phyloP scores from a whole-genome alignment of 1,284 basidiomycete species.

The Trichosporon faecale region DNA sequence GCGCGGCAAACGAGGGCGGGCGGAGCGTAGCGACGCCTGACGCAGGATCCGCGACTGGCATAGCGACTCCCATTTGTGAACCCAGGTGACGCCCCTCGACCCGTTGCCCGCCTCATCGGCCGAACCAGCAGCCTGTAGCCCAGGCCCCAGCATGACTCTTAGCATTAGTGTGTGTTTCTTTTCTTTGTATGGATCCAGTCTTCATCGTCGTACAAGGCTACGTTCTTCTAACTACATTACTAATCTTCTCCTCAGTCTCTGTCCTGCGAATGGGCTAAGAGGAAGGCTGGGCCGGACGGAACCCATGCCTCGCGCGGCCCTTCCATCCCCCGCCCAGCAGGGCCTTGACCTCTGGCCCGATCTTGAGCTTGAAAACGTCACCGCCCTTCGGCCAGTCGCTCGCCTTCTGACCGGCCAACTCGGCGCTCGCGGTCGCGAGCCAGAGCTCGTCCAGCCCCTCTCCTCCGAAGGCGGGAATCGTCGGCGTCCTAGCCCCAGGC shows the following conservation, averaged over 20 bases:
- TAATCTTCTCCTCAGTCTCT: no score
- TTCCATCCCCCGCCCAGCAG: constrained; percentile 28
- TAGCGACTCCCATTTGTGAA: no score
- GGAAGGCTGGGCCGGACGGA: background rate
- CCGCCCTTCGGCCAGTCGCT: constrained; percentile 34
- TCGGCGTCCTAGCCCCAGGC: constrained; percentile 35
- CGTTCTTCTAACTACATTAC: no score
- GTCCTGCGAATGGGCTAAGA: no score
- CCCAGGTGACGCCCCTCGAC: no score
- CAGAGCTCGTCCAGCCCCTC: constrained; percentile 42
- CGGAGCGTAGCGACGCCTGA: no score
- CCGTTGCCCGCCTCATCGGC: no score
- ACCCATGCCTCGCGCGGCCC: constrained; percentile 35
- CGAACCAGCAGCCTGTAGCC: background rate
- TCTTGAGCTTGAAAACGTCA: constrained; percentile 40
- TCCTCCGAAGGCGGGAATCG: constrained; percentile 49
- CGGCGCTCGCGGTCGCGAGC: constrained; percentile 38
- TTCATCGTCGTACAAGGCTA: background rate
- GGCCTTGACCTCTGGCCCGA: constrained; percentile 30
- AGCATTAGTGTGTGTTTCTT: constrained; percentile 18
- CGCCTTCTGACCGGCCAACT: constrained; percentile 34
- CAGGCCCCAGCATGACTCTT: constrained; percentile 14
- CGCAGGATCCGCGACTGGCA: no score
- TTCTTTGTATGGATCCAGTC: constrained; percentile 12
- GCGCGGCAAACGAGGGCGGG: background rate